These are phyloP conservation scores for Truncatella angustata DNA, from an alignment of 2,329 filamentous ascomycete species.

Conservation along the genomic window DNA sequence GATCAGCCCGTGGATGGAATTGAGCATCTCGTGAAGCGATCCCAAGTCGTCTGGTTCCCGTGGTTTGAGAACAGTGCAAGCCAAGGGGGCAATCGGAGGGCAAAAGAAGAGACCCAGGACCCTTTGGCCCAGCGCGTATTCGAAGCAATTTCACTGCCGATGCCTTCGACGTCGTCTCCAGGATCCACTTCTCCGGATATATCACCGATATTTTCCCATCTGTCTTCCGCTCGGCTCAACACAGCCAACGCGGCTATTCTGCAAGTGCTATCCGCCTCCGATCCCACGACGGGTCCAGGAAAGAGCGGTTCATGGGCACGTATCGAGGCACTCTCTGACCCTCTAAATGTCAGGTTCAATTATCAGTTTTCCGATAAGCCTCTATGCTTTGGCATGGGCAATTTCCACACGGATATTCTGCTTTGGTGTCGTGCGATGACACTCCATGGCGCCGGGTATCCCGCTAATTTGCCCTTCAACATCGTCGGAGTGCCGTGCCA, in stretches of 20 bases:
- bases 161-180: too few relatives aligned
- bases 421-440: slow-evolving; percentile 10
- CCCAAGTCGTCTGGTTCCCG: slow-evolving; percentile 6
- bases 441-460: slow-evolving; percentile 12
- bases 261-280: not conserved
- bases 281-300: not conserved
- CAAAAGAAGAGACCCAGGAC: not conserved
- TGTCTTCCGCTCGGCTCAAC: not conserved
- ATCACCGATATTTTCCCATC: not conserved
- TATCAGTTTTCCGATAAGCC: slow-evolving; percentile 6
- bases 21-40: not conserved
- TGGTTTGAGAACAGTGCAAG: not conserved
- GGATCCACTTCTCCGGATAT: not conserved
- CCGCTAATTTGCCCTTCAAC: slow-evolving; percentile 11
- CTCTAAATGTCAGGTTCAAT: not conserved
- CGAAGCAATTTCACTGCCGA: too few relatives aligned
- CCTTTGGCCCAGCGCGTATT: not conserved
- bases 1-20: not conserved
- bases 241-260: not conserved
- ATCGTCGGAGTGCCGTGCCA: slow-evolving; percentile 12
- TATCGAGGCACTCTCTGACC: not conserved
- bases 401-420: slow-evolving; percentile 8
- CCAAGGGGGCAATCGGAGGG: not conserved
- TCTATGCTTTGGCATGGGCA: slow-evolving; percentile 6
- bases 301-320: not conserved